These are phyloP conservation scores for Solanum okadae DNA, from an alignment of 257 asterid genomes.

Conservation along the genomic window DNA sequence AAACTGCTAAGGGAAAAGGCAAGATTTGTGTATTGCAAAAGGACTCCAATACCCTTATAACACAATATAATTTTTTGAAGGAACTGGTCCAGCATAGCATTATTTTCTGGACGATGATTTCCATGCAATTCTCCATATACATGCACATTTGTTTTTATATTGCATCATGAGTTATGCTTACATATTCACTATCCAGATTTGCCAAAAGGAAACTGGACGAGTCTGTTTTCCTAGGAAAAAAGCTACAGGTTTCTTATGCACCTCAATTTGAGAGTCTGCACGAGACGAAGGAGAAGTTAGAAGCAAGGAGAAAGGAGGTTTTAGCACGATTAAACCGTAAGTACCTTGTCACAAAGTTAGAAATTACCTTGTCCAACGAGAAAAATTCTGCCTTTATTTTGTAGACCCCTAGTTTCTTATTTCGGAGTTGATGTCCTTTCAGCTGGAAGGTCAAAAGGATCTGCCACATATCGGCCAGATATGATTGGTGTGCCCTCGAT, in stretches of 20 bases:
- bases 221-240: slow-evolving; percentile 63
- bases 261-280: slow-evolving; percentile 57
- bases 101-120: background rate
- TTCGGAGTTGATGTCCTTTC: slow-evolving; percentile 3
- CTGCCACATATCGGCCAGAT: slow-evolving; percentile 6
- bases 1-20: background rate
- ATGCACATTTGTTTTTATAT: background rate
- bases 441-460: slow-evolving; percentile 49
- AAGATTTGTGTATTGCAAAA: background rate
- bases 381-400: background rate
- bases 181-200: slow-evolving; percentile 35
- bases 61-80: background rate
- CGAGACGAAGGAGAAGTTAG: slow-evolving; percentile 75
- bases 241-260: slow-evolving; percentile 61
- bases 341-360: slow-evolving; percentile 4
- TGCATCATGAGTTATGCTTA: background rate
- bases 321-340: slow-evolving; percentile 61
- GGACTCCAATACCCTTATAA: background rate
- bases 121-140: background rate
- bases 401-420: background rate
- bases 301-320: slow-evolving; percentile 74
- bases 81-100: background rate
- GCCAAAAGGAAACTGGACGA: slow-evolving; percentile 83
- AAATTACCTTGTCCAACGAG: background rate
- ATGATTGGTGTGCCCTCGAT: slow-evolving; percentile 7